A percentile compares a stretch with the other conserved stretches of the same genome.
Evolutionary conservation across 2,329 filamentous ascomycete genomes (phyloP).

Genomic region (Ophiostoma angusticollis): DNA sequence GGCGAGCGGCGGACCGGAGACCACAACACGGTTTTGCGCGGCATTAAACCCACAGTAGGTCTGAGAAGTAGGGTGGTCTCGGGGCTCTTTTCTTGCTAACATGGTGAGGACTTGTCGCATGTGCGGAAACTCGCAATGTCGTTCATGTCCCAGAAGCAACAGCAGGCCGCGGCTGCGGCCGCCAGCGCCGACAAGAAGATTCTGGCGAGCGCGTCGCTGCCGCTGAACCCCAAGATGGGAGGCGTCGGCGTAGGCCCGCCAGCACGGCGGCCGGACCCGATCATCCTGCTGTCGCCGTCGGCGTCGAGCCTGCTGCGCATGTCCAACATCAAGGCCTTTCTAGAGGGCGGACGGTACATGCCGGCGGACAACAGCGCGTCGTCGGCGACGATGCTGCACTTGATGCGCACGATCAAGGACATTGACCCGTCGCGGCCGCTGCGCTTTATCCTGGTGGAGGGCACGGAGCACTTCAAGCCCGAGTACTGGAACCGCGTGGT

Average conservation of each 20-base stretch:
- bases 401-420: constrained; percentile 61
- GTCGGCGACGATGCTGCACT: constrained; percentile 69
- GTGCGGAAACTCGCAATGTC: constrained; percentile 73
- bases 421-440: constrained; percentile 60
- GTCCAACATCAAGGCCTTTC: constrained; percentile 90
- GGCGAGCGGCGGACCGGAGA: constrained; percentile 87
- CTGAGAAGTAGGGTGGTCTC: too few relatives aligned
- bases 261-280: constrained; percentile 55
- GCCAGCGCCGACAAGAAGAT: constrained; percentile 28
- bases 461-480: constrained; percentile 87
- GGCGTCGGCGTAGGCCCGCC: constrained; percentile 22
- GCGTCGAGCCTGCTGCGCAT: constrained; percentile 89
- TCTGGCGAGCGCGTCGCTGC: constrained; percentile 33
- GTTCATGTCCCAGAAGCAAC: constrained; percentile 54
- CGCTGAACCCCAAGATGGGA: constrained; percentile 36
- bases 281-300: constrained; percentile 92
- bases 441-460: constrained; percentile 92
- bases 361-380: constrained; percentile 60
- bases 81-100: too few relatives aligned
- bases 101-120: constrained; percentile 75
- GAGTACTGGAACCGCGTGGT: constrained; percentile 96
- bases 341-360: constrained; percentile 70
- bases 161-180: constrained; percentile 22
- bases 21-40: constrained; percentile 74
- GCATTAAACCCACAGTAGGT: constrained; percentile 75